A percentile compares a stretch with the other conserved stretches of the same genome.
Evolutionary conservation across 2,329 filamentous ascomycete species (phyloP).

Genomic region (Paraphaeosphaeria minitans): DNA sequence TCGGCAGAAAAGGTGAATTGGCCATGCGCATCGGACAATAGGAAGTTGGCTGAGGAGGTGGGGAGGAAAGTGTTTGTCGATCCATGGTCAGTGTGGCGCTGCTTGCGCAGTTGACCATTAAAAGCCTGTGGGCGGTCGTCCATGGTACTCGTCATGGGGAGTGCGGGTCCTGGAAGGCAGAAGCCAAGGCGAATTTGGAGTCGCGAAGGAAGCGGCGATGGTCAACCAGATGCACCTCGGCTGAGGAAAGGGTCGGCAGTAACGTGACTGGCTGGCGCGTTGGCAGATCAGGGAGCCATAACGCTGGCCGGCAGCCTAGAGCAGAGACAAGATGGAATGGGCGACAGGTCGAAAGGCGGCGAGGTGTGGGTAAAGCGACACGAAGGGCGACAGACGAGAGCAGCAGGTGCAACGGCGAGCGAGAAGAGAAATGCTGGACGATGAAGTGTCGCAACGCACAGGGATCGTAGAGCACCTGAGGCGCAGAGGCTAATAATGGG

Average conservation of each 20-base stretch:
- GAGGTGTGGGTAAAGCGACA: conserved; percentile 18
- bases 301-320: conserved; percentile 33
- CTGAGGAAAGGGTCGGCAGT: conserved; percentile 19
- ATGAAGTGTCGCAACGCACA: conserved; percentile 34
- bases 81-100: conserved; percentile 41
- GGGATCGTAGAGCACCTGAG: conserved; percentile 28
- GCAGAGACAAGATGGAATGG: conserved; percentile 11
- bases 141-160: conserved; percentile 37
- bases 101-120: conserved; percentile 41
- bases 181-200: conserved; percentile 19
- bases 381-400: conserved; percentile 24
- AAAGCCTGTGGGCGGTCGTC: conserved; percentile 42
- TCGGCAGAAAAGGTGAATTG: conserved; percentile 44
- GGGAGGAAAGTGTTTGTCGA: conserved; percentile 31
- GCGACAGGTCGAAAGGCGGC: conserved; percentile 8
- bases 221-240: conserved; percentile 13
- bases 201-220: conserved; percentile 13
- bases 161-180: conserved; percentile 27
- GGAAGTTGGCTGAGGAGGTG: conserved; percentile 27
- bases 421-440: conserved; percentile 28
- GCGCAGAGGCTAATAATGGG: conserved; percentile 39
- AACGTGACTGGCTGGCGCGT: conserved; percentile 40
- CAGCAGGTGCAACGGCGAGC: conserved; percentile 29
- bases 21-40: conserved; percentile 40
- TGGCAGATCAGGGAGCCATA: conserved; percentile 40